Conservation (phyloP, 371 early-diverging fungal genomes). For the Apophysomyces ossiformis region DNA sequence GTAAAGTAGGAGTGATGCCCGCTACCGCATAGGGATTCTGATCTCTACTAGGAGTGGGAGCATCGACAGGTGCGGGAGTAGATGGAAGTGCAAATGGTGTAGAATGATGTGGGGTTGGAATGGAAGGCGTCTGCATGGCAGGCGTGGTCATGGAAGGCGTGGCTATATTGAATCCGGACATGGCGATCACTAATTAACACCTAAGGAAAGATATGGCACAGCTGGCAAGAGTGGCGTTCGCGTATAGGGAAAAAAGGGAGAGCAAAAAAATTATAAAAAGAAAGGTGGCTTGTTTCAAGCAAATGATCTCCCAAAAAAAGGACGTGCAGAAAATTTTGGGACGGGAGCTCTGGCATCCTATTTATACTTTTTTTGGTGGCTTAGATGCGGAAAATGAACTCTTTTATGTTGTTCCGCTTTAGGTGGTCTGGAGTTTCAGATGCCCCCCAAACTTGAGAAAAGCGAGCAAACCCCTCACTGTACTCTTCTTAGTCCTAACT, state of each 20-base stretch:
- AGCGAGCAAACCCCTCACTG: neutral
- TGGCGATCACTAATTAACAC: slow-evolving; percentile 18
- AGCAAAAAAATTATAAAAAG: slow-evolving; percentile 16
- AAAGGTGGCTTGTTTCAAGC: slow-evolving; percentile 24
- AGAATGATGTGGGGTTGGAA: slow-evolving; percentile 51
- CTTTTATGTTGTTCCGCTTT: slow-evolving; percentile 11
- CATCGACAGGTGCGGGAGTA: slow-evolving; percentile 56
- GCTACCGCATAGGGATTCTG: slow-evolving; percentile 62
- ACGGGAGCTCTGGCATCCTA: slow-evolving; percentile 15
- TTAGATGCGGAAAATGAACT: slow-evolving; percentile 10
- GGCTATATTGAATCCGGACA: slow-evolving; percentile 58
- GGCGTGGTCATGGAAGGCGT: slow-evolving; percentile 53
- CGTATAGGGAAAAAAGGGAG: slow-evolving; percentile 15
- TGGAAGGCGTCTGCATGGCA: slow-evolving; percentile 56
- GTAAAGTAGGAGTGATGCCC: slow-evolving; percentile 84
- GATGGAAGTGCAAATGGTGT: slow-evolving; percentile 52
- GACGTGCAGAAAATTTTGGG: slow-evolving; percentile 17
- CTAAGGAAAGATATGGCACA: neutral
- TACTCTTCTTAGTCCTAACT: too few species aligned
- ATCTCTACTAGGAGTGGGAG: slow-evolving; percentile 59
- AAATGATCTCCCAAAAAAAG: slow-evolving; percentile 16
- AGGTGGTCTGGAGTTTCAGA: slow-evolving; percentile 6
- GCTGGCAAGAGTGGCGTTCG: slow-evolving; percentile 2
- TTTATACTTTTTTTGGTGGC: slow-evolving; percentile 24
- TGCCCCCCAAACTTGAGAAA: slow-evolving; percentile 4